These are phyloP conservation scores for Taxillus chinensis DNA, from an alignment of 164 flowering plant genomes.

Conservation along the genomic window DNA sequence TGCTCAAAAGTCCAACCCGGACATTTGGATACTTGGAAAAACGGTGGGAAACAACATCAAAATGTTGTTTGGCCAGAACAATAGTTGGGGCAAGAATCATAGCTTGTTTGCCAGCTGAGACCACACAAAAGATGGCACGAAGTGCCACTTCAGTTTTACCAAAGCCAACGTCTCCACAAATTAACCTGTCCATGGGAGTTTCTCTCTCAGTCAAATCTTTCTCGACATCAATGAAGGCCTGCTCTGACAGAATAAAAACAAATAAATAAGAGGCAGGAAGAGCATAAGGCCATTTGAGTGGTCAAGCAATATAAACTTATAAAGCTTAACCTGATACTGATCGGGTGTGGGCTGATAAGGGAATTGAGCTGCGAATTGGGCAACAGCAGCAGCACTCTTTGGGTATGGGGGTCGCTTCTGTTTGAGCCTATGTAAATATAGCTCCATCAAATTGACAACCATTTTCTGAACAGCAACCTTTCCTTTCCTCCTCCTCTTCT, in stretches of 20 bases:
- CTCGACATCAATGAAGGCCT: constrained; percentile 95
- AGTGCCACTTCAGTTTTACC: constrained; percentile 98
- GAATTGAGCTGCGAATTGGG: constrained; percentile 64
- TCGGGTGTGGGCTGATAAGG: constrained; percentile 89
- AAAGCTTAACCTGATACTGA: constrained; percentile 56
- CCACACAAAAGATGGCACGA: constrained; percentile 85
- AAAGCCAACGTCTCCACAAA: constrained; percentile 99
- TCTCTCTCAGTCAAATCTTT: constrained; percentile 86
- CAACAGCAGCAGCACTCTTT: constrained; percentile 36
- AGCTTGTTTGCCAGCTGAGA: constrained; percentile 89
- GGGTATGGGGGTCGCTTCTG: constrained; percentile 84
- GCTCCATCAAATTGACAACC: constrained; percentile 97
- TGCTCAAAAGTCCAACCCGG: constrained; percentile 81
- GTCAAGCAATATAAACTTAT: no score
- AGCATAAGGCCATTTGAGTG: not conserved
- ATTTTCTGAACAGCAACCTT: constrained; percentile 92
- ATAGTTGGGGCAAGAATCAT: constrained; percentile 99
- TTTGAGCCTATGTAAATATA: constrained; percentile 79
- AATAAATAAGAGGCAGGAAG: constrained; percentile 8
- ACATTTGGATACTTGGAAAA: constrained; percentile 60
- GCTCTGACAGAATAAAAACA: constrained; percentile 2
- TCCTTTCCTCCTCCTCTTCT: constrained; percentile 80
- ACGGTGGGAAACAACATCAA: constrained; percentile 70
- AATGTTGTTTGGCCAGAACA: constrained; percentile 93
- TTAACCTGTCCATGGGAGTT: constrained; percentile 96